phyloP scores from a whole-genome alignment of 306 rosid genomes.

The Vigna angularis region DNA sequence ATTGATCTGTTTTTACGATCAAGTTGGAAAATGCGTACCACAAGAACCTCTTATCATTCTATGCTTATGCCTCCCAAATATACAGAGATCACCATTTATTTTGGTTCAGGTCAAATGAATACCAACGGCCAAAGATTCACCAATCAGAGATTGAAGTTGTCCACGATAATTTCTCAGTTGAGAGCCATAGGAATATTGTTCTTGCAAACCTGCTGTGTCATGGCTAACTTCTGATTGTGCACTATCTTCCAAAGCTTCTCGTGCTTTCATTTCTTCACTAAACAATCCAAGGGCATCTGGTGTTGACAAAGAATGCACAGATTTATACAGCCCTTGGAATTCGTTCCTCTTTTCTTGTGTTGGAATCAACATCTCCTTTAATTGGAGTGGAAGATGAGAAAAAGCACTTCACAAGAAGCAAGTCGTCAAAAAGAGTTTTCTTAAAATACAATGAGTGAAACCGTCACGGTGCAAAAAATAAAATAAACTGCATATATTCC shows the following conservation, averaged over 20 bases:
- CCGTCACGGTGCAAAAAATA: background rate
- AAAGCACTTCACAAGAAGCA: conserved; percentile 60
- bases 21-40: background rate
- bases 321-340: conserved; percentile 66
- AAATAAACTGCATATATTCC: conserved; percentile 2
- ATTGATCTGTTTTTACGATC: too few relatives aligned
- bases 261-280: conserved; percentile 53
- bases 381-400: conserved; percentile 70
- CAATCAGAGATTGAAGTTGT: conserved; percentile 62
- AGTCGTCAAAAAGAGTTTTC: conserved; percentile 22
- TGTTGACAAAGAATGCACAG: conserved; percentile 70
- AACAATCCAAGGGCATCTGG: conserved; percentile 66
- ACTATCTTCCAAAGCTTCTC: conserved; percentile 43
- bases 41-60: conserved; percentile 30
- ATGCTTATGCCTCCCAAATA: background rate
- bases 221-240: conserved; percentile 44
- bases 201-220: conserved; percentile 30
- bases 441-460: conserved; percentile 7
- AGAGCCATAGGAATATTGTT: conserved; percentile 45
- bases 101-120: conserved; percentile 45
- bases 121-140: conserved; percentile 55
- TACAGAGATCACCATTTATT: conserved; percentile 27
- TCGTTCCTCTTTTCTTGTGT: conserved; percentile 56
- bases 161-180: conserved; percentile 49
- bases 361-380: conserved; percentile 66